These are phyloP conservation scores for Pavlovales sp. DNA, from an alignment of 208 protist genomes.

Conservation along the genomic window DNA sequence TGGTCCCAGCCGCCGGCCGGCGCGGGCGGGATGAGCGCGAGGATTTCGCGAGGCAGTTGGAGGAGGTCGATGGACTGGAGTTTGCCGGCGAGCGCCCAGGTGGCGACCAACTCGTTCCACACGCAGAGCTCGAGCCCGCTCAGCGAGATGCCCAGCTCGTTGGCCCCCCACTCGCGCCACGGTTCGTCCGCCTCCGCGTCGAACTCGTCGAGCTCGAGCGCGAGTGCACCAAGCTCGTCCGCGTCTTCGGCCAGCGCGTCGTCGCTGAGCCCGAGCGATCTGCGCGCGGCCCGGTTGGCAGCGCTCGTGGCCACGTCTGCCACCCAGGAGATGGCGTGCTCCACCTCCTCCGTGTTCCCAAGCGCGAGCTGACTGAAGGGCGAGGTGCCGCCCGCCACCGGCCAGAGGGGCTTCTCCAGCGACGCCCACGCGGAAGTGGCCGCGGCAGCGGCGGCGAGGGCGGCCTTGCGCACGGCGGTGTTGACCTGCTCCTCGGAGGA, in stretches of 20 bases:
- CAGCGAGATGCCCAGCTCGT: not conserved
- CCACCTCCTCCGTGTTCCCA: not conserved
- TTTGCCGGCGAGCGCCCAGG: not conserved
- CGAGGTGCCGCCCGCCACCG: too few relatives aligned
- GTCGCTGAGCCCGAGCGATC: not conserved
- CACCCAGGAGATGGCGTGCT: not conserved
- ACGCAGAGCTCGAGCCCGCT: not conserved
- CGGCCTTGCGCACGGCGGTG: not conserved
- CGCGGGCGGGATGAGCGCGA: not conserved
- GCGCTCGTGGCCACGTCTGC: too few relatives aligned
- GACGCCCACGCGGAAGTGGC: not conserved
- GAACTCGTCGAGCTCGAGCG: too few relatives aligned
- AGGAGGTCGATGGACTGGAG: not conserved
- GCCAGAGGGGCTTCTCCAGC: not conserved
- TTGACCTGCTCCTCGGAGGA: not conserved
- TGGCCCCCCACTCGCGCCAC: not conserved
- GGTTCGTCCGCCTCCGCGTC: not conserved
- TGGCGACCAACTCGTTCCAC: not conserved
- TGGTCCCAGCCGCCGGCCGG: not conserved
- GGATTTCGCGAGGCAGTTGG: not conserved
- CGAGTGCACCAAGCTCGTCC: not conserved
- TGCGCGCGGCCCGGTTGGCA: too few relatives aligned
- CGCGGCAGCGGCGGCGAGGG: too few relatives aligned
- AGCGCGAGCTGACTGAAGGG: not conserved
- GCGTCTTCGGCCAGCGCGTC: not conserved